phyloP scores from a whole-genome alignment of 2,329 filamentous ascomycete species.

The Pseudopyrenochaeta lycopersici region DNA sequence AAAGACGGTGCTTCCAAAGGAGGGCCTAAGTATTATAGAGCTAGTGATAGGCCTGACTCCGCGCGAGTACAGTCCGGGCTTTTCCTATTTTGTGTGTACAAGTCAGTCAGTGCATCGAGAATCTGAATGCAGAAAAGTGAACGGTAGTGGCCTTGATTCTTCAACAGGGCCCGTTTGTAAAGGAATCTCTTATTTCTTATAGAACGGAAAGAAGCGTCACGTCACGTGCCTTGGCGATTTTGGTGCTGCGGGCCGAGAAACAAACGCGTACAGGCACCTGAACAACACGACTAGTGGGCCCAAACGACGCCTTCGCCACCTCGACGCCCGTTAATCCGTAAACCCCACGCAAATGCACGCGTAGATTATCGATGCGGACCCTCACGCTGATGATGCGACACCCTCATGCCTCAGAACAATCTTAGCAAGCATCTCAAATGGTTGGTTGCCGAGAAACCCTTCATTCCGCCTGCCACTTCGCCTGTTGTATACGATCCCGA shows the following conservation, averaged over 20 bases:
- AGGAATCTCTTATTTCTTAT: not conserved
- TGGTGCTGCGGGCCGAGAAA: conserved; percentile 25
- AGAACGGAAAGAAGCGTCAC: not conserved
- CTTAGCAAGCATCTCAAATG: conserved; percentile 58
- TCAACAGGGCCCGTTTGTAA: not conserved
- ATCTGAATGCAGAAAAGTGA: not conserved
- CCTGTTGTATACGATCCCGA: conserved; percentile 41
- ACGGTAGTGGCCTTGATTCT: not conserved
- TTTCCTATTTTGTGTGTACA: too few species aligned
- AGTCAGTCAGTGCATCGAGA: too few species aligned
- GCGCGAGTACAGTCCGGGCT: too few species aligned
- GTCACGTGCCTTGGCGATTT: conserved; percentile 40
- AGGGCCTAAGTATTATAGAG: not conserved
- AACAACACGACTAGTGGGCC: conserved; percentile 29
- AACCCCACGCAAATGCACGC: conserved; percentile 27
- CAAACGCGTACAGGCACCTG: conserved; percentile 14
- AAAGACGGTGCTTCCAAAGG: not conserved
- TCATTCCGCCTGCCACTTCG: conserved; percentile 49
- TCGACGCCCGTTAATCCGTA: conserved; percentile 14
- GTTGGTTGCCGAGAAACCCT: conserved; percentile 57
- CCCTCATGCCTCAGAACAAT: conserved; percentile 60
- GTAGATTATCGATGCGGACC: conserved; percentile 31
- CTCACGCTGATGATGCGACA: conserved; percentile 33
- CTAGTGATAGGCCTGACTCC: too few species aligned
- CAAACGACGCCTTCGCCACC: conserved; percentile 31